Conservation (phyloP, 345 rosid genomes). For the Isatis tinctoria region DNA sequence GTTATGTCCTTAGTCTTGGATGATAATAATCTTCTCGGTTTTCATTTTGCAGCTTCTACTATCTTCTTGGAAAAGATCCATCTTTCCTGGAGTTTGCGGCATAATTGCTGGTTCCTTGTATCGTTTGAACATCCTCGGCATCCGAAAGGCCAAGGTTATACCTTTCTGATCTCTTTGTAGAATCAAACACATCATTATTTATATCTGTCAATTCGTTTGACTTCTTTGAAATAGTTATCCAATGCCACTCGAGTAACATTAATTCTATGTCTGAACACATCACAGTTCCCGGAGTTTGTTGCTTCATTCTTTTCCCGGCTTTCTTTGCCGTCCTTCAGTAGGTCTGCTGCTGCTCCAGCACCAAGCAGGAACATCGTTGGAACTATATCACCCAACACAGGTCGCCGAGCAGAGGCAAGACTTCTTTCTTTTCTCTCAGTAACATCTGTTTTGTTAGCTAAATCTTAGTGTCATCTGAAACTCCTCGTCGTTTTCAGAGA, state of each 20-base stretch:
- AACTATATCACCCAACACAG: constrained; percentile 43
- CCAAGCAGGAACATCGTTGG: constrained; percentile 44
- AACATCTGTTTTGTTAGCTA: not conserved
- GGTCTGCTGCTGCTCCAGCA: constrained; percentile 43
- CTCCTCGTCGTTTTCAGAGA: constrained; percentile 45
- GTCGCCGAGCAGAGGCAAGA: constrained; percentile 67
- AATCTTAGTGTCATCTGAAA: constrained; percentile 5
- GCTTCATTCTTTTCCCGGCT: constrained; percentile 65
- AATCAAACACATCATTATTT: not conserved
- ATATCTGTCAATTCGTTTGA: not conserved
- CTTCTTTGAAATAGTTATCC: not conserved
- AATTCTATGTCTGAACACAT: not conserved
- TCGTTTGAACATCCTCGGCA: constrained; percentile 69
- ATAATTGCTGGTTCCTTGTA: constrained; percentile 86
- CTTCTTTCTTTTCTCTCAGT: not conserved
- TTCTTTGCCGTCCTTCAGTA: constrained; percentile 61
- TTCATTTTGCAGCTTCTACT: constrained; percentile 69
- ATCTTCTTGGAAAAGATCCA: constrained; percentile 87
- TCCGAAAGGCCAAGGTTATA: constrained; percentile 83
- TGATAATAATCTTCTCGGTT: constrained; percentile 1
- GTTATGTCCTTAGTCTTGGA: not conserved
- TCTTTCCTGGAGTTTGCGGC: constrained; percentile 88
- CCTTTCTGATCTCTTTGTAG: not conserved
- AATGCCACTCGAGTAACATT: constrained; percentile 12
- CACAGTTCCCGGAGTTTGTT: constrained; percentile 78